A percentile compares a stretch with the other conserved stretches of the same genome.
phyloP scores from a whole-genome alignment of 2,329 filamentous ascomycete species.

The Ustulina deusta region DNA sequence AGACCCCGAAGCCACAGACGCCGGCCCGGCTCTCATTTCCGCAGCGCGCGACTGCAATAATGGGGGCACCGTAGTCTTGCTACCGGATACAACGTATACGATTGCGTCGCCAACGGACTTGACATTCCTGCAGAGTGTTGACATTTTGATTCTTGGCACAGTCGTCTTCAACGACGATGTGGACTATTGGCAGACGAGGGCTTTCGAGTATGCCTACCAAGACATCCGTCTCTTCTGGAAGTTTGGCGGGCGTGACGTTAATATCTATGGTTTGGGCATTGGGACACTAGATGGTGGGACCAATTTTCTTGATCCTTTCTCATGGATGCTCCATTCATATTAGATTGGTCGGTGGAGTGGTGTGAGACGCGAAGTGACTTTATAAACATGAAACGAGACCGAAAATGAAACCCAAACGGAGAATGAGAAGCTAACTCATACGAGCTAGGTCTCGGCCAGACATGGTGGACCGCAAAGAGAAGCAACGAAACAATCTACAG shows the following conservation, averaged over 20 bases:
- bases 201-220: conserved; percentile 72
- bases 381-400: background rate
- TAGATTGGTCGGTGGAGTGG: background rate
- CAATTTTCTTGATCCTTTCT: background rate
- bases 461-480: conserved; percentile 74
- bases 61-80: conserved; percentile 69
- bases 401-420: background rate
- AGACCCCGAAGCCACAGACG: conserved; percentile 26
- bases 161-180: conserved; percentile 71
- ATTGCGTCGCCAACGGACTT: conserved; percentile 72
- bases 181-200: conserved; percentile 73
- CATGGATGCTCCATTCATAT: too few relatives aligned
- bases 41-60: conserved; percentile 57
- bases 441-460: conserved; percentile 62
- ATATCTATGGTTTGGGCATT: conserved; percentile 65
- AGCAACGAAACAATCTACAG: conserved; percentile 67
- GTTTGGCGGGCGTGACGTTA: conserved; percentile 74
- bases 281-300: conserved; percentile 50
- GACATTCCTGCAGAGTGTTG: conserved; percentile 70
- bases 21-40: conserved; percentile 33
- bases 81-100: conserved; percentile 65
- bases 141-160: conserved; percentile 61
- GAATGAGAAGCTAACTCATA: background rate
- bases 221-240: conserved; percentile 76
- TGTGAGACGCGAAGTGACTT: background rate